Conservation (phyloP, 2,329 filamentous ascomycete genomes). For the Colletotrichum sublineola region DNA sequence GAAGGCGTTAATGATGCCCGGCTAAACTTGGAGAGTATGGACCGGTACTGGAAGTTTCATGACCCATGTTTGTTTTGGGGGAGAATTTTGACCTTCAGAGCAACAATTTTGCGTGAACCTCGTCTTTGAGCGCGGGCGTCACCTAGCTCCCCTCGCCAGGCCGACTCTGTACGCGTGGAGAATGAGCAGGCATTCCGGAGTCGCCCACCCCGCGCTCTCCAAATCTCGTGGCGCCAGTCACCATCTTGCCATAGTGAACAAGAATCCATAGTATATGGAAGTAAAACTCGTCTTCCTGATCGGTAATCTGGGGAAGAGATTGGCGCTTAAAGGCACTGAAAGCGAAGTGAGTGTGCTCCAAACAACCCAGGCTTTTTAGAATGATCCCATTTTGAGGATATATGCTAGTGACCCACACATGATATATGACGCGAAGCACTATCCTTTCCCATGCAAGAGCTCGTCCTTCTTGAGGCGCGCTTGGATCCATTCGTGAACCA, state of each 20-base stretch:
- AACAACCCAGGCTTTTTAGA: neutral
- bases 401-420: neutral
- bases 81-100: too few relatives aligned
- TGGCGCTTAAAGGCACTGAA: neutral
- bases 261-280: neutral
- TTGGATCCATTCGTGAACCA: neutral
- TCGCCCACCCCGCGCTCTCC: too few relatives aligned
- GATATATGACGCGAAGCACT: neutral
- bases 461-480: neutral
- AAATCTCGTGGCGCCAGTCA: too few relatives aligned
- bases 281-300: neutral
- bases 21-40: too few relatives aligned
- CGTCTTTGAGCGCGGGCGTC: too few relatives aligned
- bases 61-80: too few relatives aligned
- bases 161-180: too few relatives aligned
- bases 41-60: too few relatives aligned
- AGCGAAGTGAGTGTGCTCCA: neutral
- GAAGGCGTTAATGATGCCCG: too few relatives aligned
- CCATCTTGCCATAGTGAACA: neutral
- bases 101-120: too few relatives aligned
- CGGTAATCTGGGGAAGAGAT: neutral
- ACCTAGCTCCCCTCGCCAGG: neutral
- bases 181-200: too few relatives aligned
- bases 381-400: neutral
- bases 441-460: neutral